Percentiles rank a stretch among this genome's conserved stretches.
These are phyloP conservation scores for Aspergillus ustus DNA, from an alignment of 2,329 filamentous ascomycete genomes.

Conservation along the genomic window DNA sequence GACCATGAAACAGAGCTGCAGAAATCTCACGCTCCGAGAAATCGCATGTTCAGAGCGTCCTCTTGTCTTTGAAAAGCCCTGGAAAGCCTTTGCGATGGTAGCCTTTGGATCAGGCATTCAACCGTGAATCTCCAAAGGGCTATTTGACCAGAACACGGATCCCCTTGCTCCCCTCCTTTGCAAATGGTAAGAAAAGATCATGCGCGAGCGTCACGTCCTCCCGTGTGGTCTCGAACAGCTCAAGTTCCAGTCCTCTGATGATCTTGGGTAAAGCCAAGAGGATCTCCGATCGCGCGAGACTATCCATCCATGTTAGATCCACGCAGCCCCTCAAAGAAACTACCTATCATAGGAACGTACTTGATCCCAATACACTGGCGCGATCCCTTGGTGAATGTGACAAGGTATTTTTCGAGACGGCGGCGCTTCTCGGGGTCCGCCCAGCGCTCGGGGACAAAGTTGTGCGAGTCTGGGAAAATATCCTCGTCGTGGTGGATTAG, in stretches of 20 bases:
- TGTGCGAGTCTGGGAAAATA: conserved; percentile 41
- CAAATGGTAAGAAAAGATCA: conserved; percentile 30
- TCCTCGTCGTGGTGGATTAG: conserved; percentile 41
- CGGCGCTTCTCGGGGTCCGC: conserved; percentile 36
- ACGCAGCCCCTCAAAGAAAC: too few relatives aligned
- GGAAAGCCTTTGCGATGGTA: too few relatives aligned
- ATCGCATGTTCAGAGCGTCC: too few relatives aligned
- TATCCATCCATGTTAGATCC: conserved; percentile 11
- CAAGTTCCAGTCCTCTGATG: conserved; percentile 35
- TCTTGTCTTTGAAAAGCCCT: too few relatives aligned
- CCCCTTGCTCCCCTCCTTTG: conserved; percentile 23
- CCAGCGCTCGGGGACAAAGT: conserved; percentile 46
- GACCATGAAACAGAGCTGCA: too few relatives aligned
- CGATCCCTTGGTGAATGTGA: conserved; percentile 48
- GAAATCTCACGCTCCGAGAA: too few relatives aligned
- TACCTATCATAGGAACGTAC: too few relatives aligned
- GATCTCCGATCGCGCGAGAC: conserved; percentile 40
- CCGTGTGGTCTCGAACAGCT: conserved; percentile 37
- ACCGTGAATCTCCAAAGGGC: neutral
- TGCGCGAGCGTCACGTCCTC: conserved; percentile 34
- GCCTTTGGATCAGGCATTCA: too few relatives aligned
- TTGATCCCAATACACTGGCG: conserved; percentile 56
- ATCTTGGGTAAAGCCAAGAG: conserved; percentile 35
- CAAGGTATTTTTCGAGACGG: conserved; percentile 42
- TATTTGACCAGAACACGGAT: conserved; percentile 25